These are phyloP conservation scores for Candida cerambycidarum DNA, from an alignment of 805 yeast genomes.

Conservation along the genomic window DNA sequence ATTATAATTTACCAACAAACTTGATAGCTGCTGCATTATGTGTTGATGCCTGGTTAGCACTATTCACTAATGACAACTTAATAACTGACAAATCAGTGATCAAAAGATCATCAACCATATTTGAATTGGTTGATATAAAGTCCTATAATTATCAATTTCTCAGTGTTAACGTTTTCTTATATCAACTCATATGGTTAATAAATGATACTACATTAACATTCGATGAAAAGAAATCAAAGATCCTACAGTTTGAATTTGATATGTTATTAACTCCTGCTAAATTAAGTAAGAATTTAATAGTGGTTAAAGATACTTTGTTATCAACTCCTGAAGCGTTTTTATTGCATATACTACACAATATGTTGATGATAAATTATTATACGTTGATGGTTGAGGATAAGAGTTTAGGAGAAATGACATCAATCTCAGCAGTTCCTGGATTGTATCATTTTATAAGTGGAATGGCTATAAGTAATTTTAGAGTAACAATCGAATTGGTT, in stretches of 20 bases:
- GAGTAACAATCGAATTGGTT: constrained; percentile 16
- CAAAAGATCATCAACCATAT: constrained; percentile 5
- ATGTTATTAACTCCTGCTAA: constrained; percentile 24
- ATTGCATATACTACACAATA: constrained; percentile 21
- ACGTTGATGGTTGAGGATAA: constrained; percentile 14
- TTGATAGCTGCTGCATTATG: constrained; percentile 19
- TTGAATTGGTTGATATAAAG: constrained; percentile 11
- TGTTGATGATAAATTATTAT: constrained; percentile 19
- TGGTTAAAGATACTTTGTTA: constrained; percentile 20
- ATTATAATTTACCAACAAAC: constrained; percentile 9
- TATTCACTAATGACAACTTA: constrained; percentile 13
- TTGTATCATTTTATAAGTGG: constrained; percentile 22
- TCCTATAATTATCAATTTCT: constrained; percentile 18
- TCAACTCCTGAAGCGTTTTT: constrained; percentile 22
- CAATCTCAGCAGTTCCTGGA: constrained; percentile 23
- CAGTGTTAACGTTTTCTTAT: constrained; percentile 16
- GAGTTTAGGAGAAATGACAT: constrained; percentile 16
- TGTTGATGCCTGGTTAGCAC: constrained; percentile 19
- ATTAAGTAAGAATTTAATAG: constrained; percentile 18
- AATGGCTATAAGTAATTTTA: constrained; percentile 22
- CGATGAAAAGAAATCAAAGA: constrained; percentile 11
- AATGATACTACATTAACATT: constrained; percentile 4
- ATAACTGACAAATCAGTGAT: constrained; percentile 11
- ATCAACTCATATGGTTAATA: constrained; percentile 18
- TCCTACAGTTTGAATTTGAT: constrained; percentile 21